Base-by-base conservation (phyloP, 176 grass and related monocot genomes). In the Oryza coarctata region DNA sequence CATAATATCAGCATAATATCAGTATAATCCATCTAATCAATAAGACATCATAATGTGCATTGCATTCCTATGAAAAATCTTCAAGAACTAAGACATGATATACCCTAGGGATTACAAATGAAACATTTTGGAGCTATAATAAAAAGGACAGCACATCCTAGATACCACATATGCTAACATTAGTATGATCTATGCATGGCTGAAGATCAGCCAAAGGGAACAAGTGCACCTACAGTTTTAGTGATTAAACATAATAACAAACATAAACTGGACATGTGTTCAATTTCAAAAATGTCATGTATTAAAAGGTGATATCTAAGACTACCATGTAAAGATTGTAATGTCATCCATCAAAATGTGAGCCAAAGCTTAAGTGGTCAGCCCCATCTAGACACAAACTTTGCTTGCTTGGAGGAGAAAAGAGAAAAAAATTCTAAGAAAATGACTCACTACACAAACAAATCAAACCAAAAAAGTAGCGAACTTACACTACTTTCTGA, bases 401-500 rank as follows among this genome's bases (percentile, higher is more conserved):
- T 38, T 1, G 1, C 52, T 74, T 70, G 63, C 25, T 70, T 71
- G 31, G 28, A 63, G 23, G 25, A 22, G 3, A 50, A 40, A 22
- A 49, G 18, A 35, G 12, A 1, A 35, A 47, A 33, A 12, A 18
- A 45, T 38, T 14, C 35, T 39, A 39, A 63, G 34, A 65, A 47
- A 49, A 31, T 50, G 7, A 2, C 15, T 47, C n/a, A 40, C 23
- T 30, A 66, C 6, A 63, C 9, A 50, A 18, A 86, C n/a, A 41
- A 79, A 78, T 9, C 43, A 80, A 52, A 80, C 49, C 41, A 13
- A 41, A n/a, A 33, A 20, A 39, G 20, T 9, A 79, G 62, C 29
- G 26, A 78, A 82, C 75, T 89, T 92, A 98, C 92, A 7, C 67
- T 89, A 79, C 74, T 90, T 98, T 98, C 68, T 98, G 92, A 73